phyloP scores from a whole-genome alignment of 2,329 filamentous ascomycete genomes.

The Penicillium fuscoglaucum region DNA sequence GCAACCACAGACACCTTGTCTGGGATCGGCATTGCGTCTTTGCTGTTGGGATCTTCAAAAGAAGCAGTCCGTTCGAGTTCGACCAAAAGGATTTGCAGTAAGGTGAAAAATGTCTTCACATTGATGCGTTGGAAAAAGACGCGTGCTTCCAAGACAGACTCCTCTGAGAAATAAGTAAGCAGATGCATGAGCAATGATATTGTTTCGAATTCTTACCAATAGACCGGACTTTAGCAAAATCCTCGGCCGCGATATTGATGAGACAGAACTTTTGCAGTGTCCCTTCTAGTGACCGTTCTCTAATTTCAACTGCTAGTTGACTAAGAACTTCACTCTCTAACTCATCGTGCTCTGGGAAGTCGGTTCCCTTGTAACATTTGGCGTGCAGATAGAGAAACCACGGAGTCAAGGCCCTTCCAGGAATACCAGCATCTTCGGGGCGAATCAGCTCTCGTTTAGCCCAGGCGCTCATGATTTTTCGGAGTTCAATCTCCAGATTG shows the following conservation, averaged over 20 bases:
- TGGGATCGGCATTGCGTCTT: constrained; percentile 34
- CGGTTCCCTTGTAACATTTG: constrained; percentile 74
- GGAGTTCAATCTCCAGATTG: constrained; percentile 81
- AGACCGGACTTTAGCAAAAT: constrained; percentile 64
- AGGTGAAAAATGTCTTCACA: constrained; percentile 69
- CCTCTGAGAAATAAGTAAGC: constrained; percentile 39
- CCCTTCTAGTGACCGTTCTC: constrained; percentile 63
- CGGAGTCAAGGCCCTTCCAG: constrained; percentile 63
- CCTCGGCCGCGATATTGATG: constrained; percentile 82
- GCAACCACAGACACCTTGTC: constrained; percentile 59
- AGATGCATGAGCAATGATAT: neutral
- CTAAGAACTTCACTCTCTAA: constrained; percentile 83
- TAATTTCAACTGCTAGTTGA: constrained; percentile 71
- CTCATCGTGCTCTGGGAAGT: constrained; percentile 74
- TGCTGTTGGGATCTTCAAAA: constrained; percentile 49
- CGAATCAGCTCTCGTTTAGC: constrained; percentile 54
- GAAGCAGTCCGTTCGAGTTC: constrained; percentile 62
- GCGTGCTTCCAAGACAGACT: constrained; percentile 48
- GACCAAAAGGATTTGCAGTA: constrained; percentile 69
- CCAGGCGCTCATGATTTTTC: constrained; percentile 61
- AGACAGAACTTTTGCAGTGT: constrained; percentile 76
- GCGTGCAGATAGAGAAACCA: constrained; percentile 89
- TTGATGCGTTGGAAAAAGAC: constrained; percentile 75
- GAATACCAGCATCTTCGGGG: constrained; percentile 51
- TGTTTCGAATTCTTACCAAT: constrained; percentile 49